These are phyloP conservation scores for Curvularia hawaiiensis DNA, from an alignment of 2,329 filamentous ascomycete species.

Conservation along the genomic window DNA sequence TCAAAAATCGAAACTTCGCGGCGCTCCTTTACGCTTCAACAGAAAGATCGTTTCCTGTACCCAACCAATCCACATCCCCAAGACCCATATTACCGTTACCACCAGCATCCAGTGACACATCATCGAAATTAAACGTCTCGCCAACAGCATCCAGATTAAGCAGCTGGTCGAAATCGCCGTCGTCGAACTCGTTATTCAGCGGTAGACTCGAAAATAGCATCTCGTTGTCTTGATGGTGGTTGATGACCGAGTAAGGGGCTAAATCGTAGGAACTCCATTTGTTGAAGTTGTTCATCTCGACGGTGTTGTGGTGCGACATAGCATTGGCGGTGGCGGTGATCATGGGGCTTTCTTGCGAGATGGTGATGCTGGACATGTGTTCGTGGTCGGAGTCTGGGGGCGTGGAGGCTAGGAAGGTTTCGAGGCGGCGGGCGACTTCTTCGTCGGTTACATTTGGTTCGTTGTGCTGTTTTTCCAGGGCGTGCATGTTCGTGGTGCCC, in stretches of 20 bases:
- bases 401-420: slow-evolving; percentile 57
- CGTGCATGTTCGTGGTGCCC: slow-evolving; percentile 41
- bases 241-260: slow-evolving; percentile 29
- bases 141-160: slow-evolving; percentile 50
- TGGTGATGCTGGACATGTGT: slow-evolving; percentile 37
- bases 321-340: slow-evolving; percentile 15
- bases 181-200: slow-evolving; percentile 47
- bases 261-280: slow-evolving; percentile 31
- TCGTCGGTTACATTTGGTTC: slow-evolving; percentile 49
- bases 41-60: slow-evolving; percentile 13
- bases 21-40: slow-evolving; percentile 19
- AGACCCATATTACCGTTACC: slow-evolving; percentile 3
- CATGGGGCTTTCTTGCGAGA: slow-evolving; percentile 30
- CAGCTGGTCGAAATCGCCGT: slow-evolving; percentile 48
- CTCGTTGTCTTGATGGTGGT: slow-evolving; percentile 44
- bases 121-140: slow-evolving; percentile 45
- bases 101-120: slow-evolving; percentile 25
- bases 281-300: slow-evolving; percentile 12
- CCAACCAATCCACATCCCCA: slow-evolving; percentile 27
- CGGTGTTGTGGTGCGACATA: background rate
- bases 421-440: slow-evolving; percentile 54
- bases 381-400: slow-evolving; percentile 53
- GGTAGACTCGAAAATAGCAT: slow-evolving; percentile 43
- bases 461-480: slow-evolving; percentile 37
- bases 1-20: background rate